phyloP scores from a whole-genome alignment of 345 rosid genomes.

The Draba incana region DNA sequence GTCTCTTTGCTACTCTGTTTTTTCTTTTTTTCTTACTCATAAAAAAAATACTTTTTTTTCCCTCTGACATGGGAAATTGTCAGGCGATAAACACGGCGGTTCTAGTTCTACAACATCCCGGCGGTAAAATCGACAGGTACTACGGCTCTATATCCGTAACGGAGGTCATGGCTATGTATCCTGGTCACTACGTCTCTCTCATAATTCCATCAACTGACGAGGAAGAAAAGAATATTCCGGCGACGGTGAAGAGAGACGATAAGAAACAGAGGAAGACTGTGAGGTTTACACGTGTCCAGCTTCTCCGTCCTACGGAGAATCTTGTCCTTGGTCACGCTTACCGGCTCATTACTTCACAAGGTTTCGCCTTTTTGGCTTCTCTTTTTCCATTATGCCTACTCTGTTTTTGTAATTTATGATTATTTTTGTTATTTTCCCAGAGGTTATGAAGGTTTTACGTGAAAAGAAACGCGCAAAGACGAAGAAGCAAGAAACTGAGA shows the following conservation, averaged over 20 bases:
- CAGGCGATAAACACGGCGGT: conserved; percentile 91
- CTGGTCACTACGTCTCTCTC: conserved; percentile 91
- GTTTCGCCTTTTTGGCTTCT: conserved; percentile 24
- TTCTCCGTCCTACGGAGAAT: conserved; percentile 77
- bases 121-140: conserved; percentile 73
- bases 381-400: background rate
- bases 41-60: background rate
- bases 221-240: conserved; percentile 38
- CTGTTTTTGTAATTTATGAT: background rate
- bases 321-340: conserved; percentile 94
- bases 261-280: conserved; percentile 38
- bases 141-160: conserved; percentile 65
- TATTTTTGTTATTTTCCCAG: conserved; percentile 39
- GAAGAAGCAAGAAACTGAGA: conserved; percentile 56
- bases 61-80: conserved; percentile 76
- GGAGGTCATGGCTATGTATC: conserved; percentile 74
- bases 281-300: conserved; percentile 74
- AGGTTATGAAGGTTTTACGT: conserved; percentile 77
- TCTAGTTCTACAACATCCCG: conserved; percentile 80
- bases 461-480: conserved; percentile 77
- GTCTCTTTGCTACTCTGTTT: conserved; percentile 28
- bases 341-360: conserved; percentile 86
- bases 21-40: conserved; percentile 9
- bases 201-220: conserved; percentile 71
- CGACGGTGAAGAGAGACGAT: conserved; percentile 10